These are phyloP conservation scores for Cryphonectria radicalis DNA, from an alignment of 2,329 filamentous ascomycete species.

Conservation along the genomic window DNA sequence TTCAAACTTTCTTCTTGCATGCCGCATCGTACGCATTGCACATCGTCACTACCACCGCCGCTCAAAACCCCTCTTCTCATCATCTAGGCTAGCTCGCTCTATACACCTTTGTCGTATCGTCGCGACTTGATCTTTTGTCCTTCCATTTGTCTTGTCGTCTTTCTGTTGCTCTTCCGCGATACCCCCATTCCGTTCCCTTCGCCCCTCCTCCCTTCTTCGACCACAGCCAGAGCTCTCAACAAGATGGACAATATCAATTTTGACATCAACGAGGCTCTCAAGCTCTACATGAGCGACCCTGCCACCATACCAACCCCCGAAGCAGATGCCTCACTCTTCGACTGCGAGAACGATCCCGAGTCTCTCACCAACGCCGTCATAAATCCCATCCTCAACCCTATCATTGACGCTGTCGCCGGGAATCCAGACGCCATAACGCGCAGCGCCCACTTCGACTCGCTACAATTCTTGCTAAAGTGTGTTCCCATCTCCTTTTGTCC, in stretches of 20 bases:
- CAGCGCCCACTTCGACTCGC: slow-evolving; percentile 81
- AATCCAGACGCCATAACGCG: slow-evolving; percentile 86
- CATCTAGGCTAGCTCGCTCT: not conserved
- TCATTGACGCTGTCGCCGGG: slow-evolving; percentile 89
- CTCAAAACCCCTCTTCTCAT: not conserved
- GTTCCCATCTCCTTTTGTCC: slow-evolving; percentile 58
- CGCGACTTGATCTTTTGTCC: slow-evolving; percentile 2
- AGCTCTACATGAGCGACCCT: slow-evolving; percentile 95
- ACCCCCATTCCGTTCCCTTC: slow-evolving; percentile 23
- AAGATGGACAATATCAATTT: slow-evolving; percentile 80
- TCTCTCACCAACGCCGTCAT: slow-evolving; percentile 77
- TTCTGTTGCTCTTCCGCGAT: slow-evolving; percentile 21
- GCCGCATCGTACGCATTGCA: not conserved
- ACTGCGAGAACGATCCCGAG: slow-evolving; percentile 92
- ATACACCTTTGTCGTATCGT: not conserved
- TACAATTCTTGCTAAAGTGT: slow-evolving; percentile 97
- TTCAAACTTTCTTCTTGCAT: not conserved
- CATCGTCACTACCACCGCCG: slow-evolving; percentile 17
- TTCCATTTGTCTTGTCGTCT: slow-evolving; percentile 12
- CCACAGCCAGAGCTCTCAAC: slow-evolving; percentile 35
- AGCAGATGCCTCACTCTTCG: slow-evolving; percentile 79
- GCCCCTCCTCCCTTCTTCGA: not conserved
- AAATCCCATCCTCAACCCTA: slow-evolving; percentile 85
- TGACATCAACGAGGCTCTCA: slow-evolving; percentile 95
- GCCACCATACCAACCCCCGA: slow-evolving; percentile 81